Evolutionary conservation across 2,329 filamentous ascomycete species (phyloP), one percentile per base, ranked within the genome.

Genomic region (Daldinia sp.): DNA sequence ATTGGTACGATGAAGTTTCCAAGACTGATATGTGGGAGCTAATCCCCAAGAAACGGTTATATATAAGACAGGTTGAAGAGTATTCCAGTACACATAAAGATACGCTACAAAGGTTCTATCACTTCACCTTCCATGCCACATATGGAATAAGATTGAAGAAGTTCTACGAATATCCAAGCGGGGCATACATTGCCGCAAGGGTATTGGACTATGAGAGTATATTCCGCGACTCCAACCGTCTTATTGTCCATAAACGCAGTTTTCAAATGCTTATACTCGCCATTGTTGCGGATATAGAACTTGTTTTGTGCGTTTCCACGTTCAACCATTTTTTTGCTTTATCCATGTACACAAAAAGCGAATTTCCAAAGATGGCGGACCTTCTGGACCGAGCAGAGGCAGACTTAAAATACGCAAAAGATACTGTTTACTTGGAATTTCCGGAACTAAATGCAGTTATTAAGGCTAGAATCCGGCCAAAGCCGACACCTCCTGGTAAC

Each of bases 221-320:
- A 50, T 50, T 15, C 9, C 12, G 1, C 12, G 13, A 30, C 26
- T 50, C 26, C 9, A n/a, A n/a, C 26, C 13, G 15, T 30, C 23
- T 50, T 6, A 50, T 26, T 4, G 15, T 50, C 3, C 4, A 12
- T 9, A 28, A 30, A 5, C 46, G 46, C 46, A 50, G 12, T 30
- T 50, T 50, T 50, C 46, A 30, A 50, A n/a, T 50, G 23, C 46
- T 50, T 4, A 30, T 50, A 50, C 46, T 50, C 23, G 26, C 23
- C 4, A 26, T n/a, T 28, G 12, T 50, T 30, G 46, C 12, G 6
- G 23, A 50, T n/a, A 30, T 28, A 23, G 46, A 50, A 23, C 13
- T 50, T 2, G 26, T 50, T n/a, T 30, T 30, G 15, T 30, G 46
- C 23, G 26, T 30, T n/a, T 50, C 46, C 26, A 30, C 46, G 13